These are phyloP conservation scores for Neofusicoccum umdonicola DNA, from an alignment of 2,329 filamentous ascomycete species.

Conservation along the genomic window DNA sequence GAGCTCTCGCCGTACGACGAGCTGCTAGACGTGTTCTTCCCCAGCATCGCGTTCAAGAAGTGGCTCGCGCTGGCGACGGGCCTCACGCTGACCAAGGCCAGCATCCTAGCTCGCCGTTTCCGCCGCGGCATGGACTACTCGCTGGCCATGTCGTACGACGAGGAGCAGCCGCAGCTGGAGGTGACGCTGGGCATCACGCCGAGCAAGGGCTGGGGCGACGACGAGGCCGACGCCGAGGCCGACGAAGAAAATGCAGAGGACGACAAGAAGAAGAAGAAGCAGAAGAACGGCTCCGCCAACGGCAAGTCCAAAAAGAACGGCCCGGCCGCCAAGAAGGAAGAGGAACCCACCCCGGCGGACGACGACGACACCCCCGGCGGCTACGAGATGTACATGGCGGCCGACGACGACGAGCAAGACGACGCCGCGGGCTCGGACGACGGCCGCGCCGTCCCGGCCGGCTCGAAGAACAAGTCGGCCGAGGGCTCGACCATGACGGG, in stretches of 20 bases:
- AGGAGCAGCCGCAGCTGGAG: slow-evolving; percentile 73
- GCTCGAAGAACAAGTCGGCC: slow-evolving; percentile 23
- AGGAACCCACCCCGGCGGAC: slow-evolving; percentile 53
- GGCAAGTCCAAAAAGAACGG: slow-evolving; percentile 30
- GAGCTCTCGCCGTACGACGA: slow-evolving; percentile 60
- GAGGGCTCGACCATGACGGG: slow-evolving; percentile 42
- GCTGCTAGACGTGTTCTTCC: slow-evolving; percentile 77
- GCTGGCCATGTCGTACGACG: slow-evolving; percentile 78
- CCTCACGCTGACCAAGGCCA: slow-evolving; percentile 68
- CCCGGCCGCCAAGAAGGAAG: slow-evolving; percentile 34
- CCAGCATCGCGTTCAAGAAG: slow-evolving; percentile 80
- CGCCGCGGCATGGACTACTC: slow-evolving; percentile 87
- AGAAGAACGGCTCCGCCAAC: slow-evolving; percentile 33
- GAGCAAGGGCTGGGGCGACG: slow-evolving; percentile 77
- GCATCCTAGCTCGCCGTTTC: slow-evolving; percentile 83
- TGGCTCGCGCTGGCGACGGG: slow-evolving; percentile 85
- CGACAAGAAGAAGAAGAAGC: slow-evolving; percentile 37
- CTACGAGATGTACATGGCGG: slow-evolving; percentile 91
- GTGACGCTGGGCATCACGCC: slow-evolving; percentile 86
- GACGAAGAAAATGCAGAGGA: slow-evolving; percentile 44
- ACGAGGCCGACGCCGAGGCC: slow-evolving; percentile 55
- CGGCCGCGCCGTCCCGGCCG: slow-evolving; percentile 35
- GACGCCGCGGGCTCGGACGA: slow-evolving; percentile 52
- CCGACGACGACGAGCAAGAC: slow-evolving; percentile 68
- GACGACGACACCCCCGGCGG: slow-evolving; percentile 52